Evolutionary conservation across 1,139 yeast species (phyloP), one percentile per base, ranked within the genome.

Genomic region (Suhomyces guaymorum): DNA sequence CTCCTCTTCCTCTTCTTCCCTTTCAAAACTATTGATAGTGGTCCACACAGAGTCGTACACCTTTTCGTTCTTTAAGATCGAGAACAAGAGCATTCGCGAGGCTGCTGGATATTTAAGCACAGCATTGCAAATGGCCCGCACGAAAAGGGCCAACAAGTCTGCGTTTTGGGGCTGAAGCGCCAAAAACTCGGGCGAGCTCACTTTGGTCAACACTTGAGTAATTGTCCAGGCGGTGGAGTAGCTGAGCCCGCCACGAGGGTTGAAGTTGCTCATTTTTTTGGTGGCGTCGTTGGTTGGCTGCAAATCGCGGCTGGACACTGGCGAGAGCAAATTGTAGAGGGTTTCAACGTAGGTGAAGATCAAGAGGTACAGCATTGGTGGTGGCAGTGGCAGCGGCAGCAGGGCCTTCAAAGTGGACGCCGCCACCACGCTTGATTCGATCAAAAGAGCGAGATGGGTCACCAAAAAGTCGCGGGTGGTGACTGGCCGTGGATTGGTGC

Each of bases 391-490:
- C n/a, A n/a, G n/a, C n/a, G n/a, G n/a, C n/a, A n/a, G n/a, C n/a
- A n/a, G n/a, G n/a, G n/a, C n/a, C n/a, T n/a, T n/a, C n/a, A n/a
- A n/a, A n/a, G n/a, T n/a, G n/a, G n/a, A n/a, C n/a, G n/a, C n/a
- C n/a, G n/a, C n/a, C n/a, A n/a, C n/a, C n/a, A n/a, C n/a, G n/a
- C n/a, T n/a, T n/a, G n/a, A n/a, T n/a, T n/a, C 41, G 6, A 73
- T 49, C 16, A 70, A 44, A 22, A 61, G 62, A 34, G 80, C 71
- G 5, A 78, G 52, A 32, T 80, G 84, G 8, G 73, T 63, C 0
- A 82, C 65, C 5, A 79, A 36, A 42, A 80, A 80, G 55, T 84
- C 94, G 43, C 92, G 58, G 31, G 77, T 73, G 0, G 87, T 79
- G 7, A 66, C 48, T 1, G 69, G 63, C 9, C 59, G 52, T 1